A percentile compares a stretch with the other conserved stretches of the same genome.
These are phyloP conservation scores for Aulographum hederae DNA, from an alignment of 2,329 filamentous ascomycete genomes.

Conservation along the genomic window DNA sequence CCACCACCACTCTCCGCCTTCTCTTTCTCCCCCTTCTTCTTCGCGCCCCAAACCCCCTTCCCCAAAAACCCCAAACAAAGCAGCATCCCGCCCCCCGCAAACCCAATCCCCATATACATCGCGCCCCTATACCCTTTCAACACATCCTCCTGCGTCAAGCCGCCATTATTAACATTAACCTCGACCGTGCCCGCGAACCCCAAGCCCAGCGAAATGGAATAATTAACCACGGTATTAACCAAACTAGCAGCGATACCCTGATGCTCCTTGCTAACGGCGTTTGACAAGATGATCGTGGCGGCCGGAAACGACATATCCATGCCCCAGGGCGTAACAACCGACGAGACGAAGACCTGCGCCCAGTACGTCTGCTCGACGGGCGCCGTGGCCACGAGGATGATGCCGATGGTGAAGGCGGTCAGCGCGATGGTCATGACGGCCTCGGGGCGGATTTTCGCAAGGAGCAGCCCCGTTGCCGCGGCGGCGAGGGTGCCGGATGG, in stretches of 20 bases:
- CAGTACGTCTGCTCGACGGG: slow-evolving; percentile 24
- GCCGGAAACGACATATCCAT: slow-evolving; percentile 26
- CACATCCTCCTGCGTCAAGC: slow-evolving; percentile 10
- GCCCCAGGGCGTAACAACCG: slow-evolving; percentile 17
- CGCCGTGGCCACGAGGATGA: slow-evolving; percentile 20
- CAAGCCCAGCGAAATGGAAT: slow-evolving; percentile 22
- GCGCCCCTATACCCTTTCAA: slow-evolving; percentile 20
- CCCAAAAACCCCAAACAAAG: too few species aligned
- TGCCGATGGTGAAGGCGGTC: slow-evolving; percentile 15
- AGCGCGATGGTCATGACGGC: slow-evolving; percentile 16
- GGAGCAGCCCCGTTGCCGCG: slow-evolving; percentile 13
- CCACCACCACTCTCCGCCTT: too few species aligned
- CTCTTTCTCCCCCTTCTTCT: too few species aligned
- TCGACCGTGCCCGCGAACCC: slow-evolving; percentile 25
- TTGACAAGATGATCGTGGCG: slow-evolving; percentile 20
- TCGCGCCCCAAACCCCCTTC: too few species aligned
- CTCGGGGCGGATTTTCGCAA: slow-evolving; percentile 12
- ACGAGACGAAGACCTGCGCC: slow-evolving; percentile 17
- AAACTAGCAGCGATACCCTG: slow-evolving; percentile 23
- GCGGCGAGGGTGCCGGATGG: slow-evolving; percentile 15
- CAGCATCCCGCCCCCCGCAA: slow-evolving; percentile 13
- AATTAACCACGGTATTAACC: slow-evolving; percentile 24
- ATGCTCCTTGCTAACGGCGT: slow-evolving; percentile 18
- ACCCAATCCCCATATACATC: slow-evolving; percentile 19
- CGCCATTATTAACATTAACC: slow-evolving; percentile 17